These are phyloP conservation scores for Fusarium sp. DNA, from an alignment of 2,329 filamentous ascomycete genomes.

Conservation along the genomic window DNA sequence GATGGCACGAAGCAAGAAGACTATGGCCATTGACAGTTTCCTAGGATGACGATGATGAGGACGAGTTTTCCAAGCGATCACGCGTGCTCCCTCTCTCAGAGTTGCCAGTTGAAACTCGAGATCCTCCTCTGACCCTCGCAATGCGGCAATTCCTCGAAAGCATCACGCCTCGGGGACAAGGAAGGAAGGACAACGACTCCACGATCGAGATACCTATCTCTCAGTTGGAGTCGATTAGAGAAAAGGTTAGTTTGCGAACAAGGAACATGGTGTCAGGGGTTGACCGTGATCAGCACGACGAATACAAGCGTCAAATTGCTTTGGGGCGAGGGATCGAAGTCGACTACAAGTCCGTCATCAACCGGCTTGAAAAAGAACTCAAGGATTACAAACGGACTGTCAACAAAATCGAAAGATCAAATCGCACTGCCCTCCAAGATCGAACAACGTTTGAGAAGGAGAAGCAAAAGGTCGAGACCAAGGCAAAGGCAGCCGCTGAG, in stretches of 20 bases:
- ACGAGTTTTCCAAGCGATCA: constrained; percentile 47
- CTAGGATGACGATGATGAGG: constrained; percentile 49
- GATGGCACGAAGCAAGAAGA: background rate
- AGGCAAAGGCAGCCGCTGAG: constrained; percentile 46
- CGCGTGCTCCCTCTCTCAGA: constrained; percentile 42
- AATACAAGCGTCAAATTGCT: constrained; percentile 43
- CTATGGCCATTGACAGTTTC: background rate
- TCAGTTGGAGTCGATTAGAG: constrained; percentile 54
- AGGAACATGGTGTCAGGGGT: background rate
- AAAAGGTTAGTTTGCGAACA: constrained; percentile 47
- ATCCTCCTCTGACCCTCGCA: constrained; percentile 49
- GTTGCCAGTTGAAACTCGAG: constrained; percentile 36
- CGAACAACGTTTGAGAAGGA: constrained; percentile 61
- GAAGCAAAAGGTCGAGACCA: constrained; percentile 53
- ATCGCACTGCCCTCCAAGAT: constrained; percentile 64
- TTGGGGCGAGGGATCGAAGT: constrained; percentile 47
- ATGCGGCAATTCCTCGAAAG: constrained; percentile 47
- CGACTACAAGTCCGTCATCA: constrained; percentile 56
- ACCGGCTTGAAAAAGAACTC: constrained; percentile 58
- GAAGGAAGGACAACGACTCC: constrained; percentile 30
- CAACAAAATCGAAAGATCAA: constrained; percentile 58
- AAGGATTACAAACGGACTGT: constrained; percentile 60
- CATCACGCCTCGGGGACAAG: constrained; percentile 22
- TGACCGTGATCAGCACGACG: constrained; percentile 46
- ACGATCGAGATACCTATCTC: constrained; percentile 47